phyloP scores from a whole-genome alignment of 148 eudicot genomes.

The Gaultheria prostrata region DNA sequence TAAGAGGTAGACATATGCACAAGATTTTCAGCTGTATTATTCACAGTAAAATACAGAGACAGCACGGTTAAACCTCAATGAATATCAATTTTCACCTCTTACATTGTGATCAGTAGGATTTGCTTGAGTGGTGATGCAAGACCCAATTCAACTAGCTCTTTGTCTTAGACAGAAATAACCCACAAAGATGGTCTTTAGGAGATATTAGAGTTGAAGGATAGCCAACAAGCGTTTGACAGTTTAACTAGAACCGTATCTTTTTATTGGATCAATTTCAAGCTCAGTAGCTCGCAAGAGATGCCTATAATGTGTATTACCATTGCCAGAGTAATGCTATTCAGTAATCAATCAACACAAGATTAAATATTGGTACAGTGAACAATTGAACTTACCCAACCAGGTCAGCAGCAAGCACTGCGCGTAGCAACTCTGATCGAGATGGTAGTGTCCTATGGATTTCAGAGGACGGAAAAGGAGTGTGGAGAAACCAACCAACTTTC shows the following conservation, averaged over 20 bases:
- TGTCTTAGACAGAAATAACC: not conserved
- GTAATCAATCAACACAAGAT: not conserved
- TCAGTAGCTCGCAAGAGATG: slow-evolving; percentile 6
- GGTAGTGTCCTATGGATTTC: slow-evolving; percentile 93
- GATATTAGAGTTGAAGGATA: not conserved
- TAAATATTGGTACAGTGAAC: not conserved
- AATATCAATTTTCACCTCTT: not conserved
- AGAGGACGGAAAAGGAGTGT: slow-evolving; percentile 95
- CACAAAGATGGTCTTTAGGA: not conserved
- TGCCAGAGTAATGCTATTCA: not conserved
- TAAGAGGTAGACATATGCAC: not conserved
- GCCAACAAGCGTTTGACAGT: not conserved
- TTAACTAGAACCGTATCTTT: not conserved
- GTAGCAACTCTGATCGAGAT: slow-evolving; percentile 73
- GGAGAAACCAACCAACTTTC: slow-evolving; percentile 98
- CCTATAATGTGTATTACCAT: not conserved
- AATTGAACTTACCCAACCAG: slow-evolving; percentile 67
- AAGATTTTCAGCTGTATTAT: not conserved
- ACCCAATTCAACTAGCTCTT: not conserved
- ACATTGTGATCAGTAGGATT: not conserved
- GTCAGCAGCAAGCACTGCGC: slow-evolving; percentile 83
- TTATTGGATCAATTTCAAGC: not conserved
- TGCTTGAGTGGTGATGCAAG: not conserved
- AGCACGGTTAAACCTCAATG: not conserved
- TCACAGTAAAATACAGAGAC: not conserved